Base-by-base conservation (phyloP, 495 filamentous ascomycete species). In the Lasiosphaeris hirsuta region DNA sequence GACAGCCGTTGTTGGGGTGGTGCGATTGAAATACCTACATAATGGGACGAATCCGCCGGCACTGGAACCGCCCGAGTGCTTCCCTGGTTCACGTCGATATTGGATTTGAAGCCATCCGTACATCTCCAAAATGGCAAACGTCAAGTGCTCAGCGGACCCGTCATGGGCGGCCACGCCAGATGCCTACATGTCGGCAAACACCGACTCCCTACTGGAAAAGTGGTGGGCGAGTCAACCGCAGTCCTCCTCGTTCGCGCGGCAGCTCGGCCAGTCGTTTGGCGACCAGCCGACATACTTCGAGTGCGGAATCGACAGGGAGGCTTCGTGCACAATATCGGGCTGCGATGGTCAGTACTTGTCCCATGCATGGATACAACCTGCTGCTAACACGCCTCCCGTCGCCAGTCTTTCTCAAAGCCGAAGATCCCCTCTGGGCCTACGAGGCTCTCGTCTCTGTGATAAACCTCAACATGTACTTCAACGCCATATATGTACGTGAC, bases 131-230 rank as follows among this genome's bases (percentile, higher is more conserved):
- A 51, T 51, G 48, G 34, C 48, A 36, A 48, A 23, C 15, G 19
- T 7, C 45, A 10, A 34, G 17, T 51, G 48, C 48, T 51, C 48
- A 10, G 35, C 48, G 48, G 37, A 51, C 48, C 33, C 48, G 18
- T 19, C 48, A 35, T 51, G 48, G 48, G 30, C 48, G 48, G 48
- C 48, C 18, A 51, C 48, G 19, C 48, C 48, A 10, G 48, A 19
- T 14, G 48, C 48, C 2, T 51, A 51, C 18, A 51, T 35, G 3
- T 19, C 48, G 33, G 48, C 48, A 36, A 6, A 51, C 13, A 51
- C 48, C 8, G 48, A 51, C 37, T 13, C 7, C 2, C 19, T n/a
- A 15, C 48, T 51, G 30, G 23, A 15, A 7, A 33, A 34, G 3
- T 51, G 48, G 48, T 51, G 48, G 48, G 48, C 19, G 17, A 36